Evolutionary conservation across 2,329 filamentous ascomycete genomes (phyloP).

Genomic region (Monosporascus sp.): DNA sequence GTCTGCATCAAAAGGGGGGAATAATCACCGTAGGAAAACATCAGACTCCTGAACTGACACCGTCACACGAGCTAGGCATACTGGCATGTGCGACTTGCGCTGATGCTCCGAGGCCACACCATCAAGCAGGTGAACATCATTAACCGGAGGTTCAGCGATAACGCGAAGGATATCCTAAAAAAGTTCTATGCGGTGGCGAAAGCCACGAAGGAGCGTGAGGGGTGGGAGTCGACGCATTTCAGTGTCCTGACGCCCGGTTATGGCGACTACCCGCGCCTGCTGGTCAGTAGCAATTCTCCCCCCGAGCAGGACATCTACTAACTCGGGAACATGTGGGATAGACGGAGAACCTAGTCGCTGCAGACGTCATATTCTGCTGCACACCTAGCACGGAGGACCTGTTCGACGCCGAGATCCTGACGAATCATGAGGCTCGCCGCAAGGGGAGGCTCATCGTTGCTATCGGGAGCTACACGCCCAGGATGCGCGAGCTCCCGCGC

Average conservation of each 20-base stretch:
- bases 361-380: slow-evolving; percentile 84
- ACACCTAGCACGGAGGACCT: slow-evolving; percentile 70
- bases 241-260: slow-evolving; percentile 64
- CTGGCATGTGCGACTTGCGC: slow-evolving; percentile 84
- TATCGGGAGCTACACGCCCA: slow-evolving; percentile 60
- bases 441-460: slow-evolving; percentile 69
- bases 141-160: slow-evolving; percentile 63
- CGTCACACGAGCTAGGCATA: slow-evolving; percentile 50
- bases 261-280: slow-evolving; percentile 58
- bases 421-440: slow-evolving; percentile 61
- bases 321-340: slow-evolving; percentile 26
- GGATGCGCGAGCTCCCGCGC: slow-evolving; percentile 80
- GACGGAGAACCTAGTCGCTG: slow-evolving; percentile 63
- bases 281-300: background rate
- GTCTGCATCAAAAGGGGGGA: too few species aligned
- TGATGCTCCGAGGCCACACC: slow-evolving; percentile 64
- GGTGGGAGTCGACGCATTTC: slow-evolving; percentile 63
- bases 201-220: slow-evolving; percentile 47
- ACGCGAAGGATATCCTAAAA: slow-evolving; percentile 45
- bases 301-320: background rate
- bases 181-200: slow-evolving; percentile 39
- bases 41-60: too few species aligned
- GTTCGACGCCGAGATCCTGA: slow-evolving; percentile 70
- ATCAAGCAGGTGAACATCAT: slow-evolving; percentile 79
- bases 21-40: too few species aligned